Conservation (phyloP, 768 basidiomycete species). For the Boletus bicolor region DNA sequence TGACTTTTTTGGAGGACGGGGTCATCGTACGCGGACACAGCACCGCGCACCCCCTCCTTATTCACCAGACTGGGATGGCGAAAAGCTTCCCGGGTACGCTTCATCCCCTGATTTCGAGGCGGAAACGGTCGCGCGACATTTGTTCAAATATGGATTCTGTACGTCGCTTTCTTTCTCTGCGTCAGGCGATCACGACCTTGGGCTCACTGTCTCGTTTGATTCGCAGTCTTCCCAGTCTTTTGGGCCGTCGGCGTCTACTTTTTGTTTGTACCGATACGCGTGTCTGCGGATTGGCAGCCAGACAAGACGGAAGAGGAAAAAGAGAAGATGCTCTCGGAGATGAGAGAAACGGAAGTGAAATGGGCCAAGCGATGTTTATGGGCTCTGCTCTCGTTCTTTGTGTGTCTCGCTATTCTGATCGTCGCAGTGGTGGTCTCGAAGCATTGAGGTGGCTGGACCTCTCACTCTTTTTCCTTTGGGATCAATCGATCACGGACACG, state of each 20-base stretch:
- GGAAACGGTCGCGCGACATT: conserved; percentile 53
- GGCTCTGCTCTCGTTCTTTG: conserved; percentile 47
- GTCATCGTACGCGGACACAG: conserved; percentile 23
- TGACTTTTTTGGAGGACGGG: conserved; percentile 32
- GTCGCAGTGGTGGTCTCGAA: conserved; percentile 21
- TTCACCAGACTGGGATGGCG: conserved; percentile 37
- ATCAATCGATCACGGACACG: background rate
- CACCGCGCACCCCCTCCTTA: conserved; percentile 41
- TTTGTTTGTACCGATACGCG: conserved; percentile 49
- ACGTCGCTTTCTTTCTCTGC: conserved; percentile 15
- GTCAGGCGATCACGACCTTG: background rate
- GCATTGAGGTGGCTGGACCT: conserved; percentile 18
- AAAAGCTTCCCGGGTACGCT: conserved; percentile 26
- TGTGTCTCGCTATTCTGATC: conserved; percentile 34
- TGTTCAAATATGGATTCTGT: conserved; percentile 67
- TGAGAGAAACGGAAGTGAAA: conserved; percentile 49
- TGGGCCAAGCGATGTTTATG: conserved; percentile 56
- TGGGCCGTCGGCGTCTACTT: conserved; percentile 60
- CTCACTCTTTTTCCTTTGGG: background rate
- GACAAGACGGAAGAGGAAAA: conserved; percentile 54
- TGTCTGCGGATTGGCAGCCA: conserved; percentile 51
- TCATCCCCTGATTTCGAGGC: conserved; percentile 41
- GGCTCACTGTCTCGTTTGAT: background rate
- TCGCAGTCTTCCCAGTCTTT: conserved; percentile 56
- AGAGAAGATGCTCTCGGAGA: conserved; percentile 41